These are phyloP conservation scores for Boletales sp. DNA, from an alignment of 768 basidiomycete species.

Conservation along the genomic window DNA sequence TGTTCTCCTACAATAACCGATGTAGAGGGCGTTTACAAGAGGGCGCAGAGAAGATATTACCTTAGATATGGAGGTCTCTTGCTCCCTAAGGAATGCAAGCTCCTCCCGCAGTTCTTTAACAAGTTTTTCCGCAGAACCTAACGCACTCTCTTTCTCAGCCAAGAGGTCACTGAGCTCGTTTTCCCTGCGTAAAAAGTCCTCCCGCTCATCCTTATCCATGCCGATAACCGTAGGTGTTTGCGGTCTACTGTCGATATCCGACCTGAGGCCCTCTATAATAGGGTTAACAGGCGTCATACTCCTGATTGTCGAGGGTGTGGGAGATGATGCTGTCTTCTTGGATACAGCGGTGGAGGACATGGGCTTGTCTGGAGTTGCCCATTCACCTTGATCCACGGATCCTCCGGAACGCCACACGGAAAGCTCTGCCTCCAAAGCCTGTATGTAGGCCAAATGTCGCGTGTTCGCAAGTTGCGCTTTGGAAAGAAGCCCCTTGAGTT, in stretches of 20 bases:
- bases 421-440: conserved; percentile 87
- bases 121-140: conserved; percentile 78
- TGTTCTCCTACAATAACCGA: conserved; percentile 71
- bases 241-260: conserved; percentile 78
- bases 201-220: conserved; percentile 93
- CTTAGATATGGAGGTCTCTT: conserved; percentile 75
- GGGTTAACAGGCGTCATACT: conserved; percentile 78
- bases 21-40: conserved; percentile 5
- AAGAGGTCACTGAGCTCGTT: conserved; percentile 94
- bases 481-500: conserved; percentile 87
- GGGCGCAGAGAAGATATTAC: conserved; percentile 34
- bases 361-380: conserved; percentile 70
- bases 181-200: conserved; percentile 94
- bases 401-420: conserved; percentile 87
- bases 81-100: conserved; percentile 85
- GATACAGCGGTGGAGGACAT: conserved; percentile 39
- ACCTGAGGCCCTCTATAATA: conserved; percentile 63
- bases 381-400: conserved; percentile 76
- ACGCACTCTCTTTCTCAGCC: conserved; percentile 84
- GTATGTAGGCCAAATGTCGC: conserved; percentile 80
- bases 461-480: conserved; percentile 88
- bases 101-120: conserved; percentile 89
- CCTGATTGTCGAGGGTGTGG: conserved; percentile 62
- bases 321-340: conserved; percentile 50
- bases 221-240: conserved; percentile 88